Evolutionary conservation across 495 filamentous ascomycete genomes (phyloP).

Genomic region (Parachaetomium inaequale): DNA sequence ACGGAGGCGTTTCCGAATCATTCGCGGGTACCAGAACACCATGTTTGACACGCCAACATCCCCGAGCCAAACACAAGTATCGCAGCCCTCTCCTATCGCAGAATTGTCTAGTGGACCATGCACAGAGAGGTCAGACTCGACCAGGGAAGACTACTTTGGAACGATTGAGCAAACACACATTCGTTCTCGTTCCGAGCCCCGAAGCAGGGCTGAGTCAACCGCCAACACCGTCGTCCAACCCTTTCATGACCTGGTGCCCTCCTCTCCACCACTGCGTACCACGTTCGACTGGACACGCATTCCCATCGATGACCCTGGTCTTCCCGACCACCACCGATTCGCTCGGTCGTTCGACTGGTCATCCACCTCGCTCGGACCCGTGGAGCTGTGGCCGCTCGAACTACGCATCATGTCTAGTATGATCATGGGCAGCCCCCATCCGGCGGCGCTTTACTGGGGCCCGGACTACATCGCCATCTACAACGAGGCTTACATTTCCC

Average conservation of each 20-base stretch:
- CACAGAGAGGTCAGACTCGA: constrained; percentile 24
- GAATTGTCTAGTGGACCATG: constrained; percentile 30
- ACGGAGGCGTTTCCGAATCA: constrained; percentile 57
- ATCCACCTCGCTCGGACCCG: constrained; percentile 59
- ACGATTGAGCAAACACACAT: constrained; percentile 19
- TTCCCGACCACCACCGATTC: constrained; percentile 63
- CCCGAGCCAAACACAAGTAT: constrained; percentile 31
- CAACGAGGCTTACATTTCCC: constrained; percentile 65
- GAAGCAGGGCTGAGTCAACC: constrained; percentile 19
- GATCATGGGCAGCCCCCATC: constrained; percentile 70
- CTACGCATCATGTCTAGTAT: constrained; percentile 62
- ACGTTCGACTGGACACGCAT: constrained; percentile 69
- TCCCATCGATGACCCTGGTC: constrained; percentile 49
- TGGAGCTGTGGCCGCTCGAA: constrained; percentile 60
- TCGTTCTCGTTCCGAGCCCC: constrained; percentile 26
- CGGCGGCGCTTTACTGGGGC: constrained; percentile 71
- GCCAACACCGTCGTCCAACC: constrained; percentile 25
- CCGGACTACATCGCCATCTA: constrained; percentile 62
- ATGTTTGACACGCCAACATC: constrained; percentile 33
- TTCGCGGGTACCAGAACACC: constrained; percentile 45
- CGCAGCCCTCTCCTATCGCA: constrained; percentile 27
- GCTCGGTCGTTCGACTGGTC: constrained; percentile 64
- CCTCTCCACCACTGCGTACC: constrained; percentile 29
- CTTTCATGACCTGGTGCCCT: constrained; percentile 30
- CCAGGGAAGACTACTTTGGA: constrained; percentile 41